A percentile compares a stretch with the other conserved stretches of the same genome.
These are phyloP conservation scores for Tritrichomonas foetus DNA, from an alignment of 208 protist genomes.

Conservation along the genomic window DNA sequence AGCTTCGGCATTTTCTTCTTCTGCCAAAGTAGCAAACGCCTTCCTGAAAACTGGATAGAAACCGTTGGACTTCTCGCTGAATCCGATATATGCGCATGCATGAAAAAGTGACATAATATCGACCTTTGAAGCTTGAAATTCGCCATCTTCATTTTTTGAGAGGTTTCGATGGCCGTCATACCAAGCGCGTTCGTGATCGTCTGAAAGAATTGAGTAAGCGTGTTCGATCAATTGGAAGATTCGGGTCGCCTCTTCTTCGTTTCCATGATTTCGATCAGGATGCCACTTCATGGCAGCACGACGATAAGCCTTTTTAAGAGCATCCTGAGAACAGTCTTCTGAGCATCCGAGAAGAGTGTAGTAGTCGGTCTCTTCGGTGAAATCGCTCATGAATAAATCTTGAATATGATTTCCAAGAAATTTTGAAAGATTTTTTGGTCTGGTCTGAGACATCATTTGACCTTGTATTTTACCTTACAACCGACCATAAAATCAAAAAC, in stretches of 20 bases:
- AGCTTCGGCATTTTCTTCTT: not conserved
- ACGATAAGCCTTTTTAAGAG: conserved; percentile 20
- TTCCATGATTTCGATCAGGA: not conserved
- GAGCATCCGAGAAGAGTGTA: not conserved
- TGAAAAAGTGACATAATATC: conserved; percentile 1
- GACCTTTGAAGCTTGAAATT: not conserved
- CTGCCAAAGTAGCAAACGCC: not conserved
- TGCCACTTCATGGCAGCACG: not conserved
- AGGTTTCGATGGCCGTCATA: not conserved
- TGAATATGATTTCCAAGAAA: no score
- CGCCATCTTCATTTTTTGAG: not conserved
- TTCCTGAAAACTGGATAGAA: conserved; percentile 7
- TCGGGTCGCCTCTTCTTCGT: not conserved
- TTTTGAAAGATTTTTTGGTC: no score
- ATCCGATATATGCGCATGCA: not conserved
- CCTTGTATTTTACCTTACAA: no score
- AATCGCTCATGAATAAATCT: not conserved
- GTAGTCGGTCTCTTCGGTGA: conserved; percentile 21
- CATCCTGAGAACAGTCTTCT: not conserved
- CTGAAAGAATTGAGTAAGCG: conserved; percentile 6
- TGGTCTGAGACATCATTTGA: no score
- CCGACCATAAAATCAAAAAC: no score
- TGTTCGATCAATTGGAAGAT: conserved; percentile 29
- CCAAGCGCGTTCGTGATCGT: not conserved
- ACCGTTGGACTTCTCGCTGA: not conserved